phyloP scores from a whole-genome alignment of 306 rosid species.

The Prosopis cineraria region DNA sequence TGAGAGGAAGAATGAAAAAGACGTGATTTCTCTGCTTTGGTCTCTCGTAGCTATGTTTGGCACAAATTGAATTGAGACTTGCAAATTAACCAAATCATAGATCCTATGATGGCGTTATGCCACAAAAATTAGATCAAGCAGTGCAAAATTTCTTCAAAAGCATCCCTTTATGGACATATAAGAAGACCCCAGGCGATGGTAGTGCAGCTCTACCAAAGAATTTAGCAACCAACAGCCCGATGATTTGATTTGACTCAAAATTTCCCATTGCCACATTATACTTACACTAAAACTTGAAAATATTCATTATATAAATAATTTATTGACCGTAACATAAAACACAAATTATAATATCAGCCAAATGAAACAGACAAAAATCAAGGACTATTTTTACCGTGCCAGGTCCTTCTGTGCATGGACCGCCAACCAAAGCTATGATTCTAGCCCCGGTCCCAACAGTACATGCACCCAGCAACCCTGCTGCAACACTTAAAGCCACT shows the following conservation, averaged over 20 bases:
- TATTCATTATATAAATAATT: neutral
- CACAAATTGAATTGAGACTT: conserved; percentile 8
- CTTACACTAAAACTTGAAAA: neutral
- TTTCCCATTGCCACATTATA: conserved; percentile 1
- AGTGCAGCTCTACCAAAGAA: neutral
- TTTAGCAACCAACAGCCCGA: neutral
- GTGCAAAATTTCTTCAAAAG: neutral
- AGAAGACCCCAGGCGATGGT: neutral
- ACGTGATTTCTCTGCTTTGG: neutral
- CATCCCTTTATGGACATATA: neutral
- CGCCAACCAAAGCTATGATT: conserved; percentile 86
- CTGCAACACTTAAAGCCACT: conserved; percentile 80
- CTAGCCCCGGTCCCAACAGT: conserved; percentile 82
- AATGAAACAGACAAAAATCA: neutral
- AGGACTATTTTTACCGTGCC: conserved; percentile 65
- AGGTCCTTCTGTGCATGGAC: conserved; percentile 95
- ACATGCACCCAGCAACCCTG: conserved; percentile 84
- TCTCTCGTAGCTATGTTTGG: neutral
- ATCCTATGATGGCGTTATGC: neutral
- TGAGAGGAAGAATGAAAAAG: neutral
- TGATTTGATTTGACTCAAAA: neutral
- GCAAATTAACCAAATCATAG: neutral
- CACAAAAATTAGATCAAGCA: neutral
- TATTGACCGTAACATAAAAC: neutral
- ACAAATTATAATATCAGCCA: neutral